Percentiles rank a stretch among this genome's conserved stretches.
Conservation (phyloP, 106 monocot species). For the Dendrobium chrysotoxum region DNA sequence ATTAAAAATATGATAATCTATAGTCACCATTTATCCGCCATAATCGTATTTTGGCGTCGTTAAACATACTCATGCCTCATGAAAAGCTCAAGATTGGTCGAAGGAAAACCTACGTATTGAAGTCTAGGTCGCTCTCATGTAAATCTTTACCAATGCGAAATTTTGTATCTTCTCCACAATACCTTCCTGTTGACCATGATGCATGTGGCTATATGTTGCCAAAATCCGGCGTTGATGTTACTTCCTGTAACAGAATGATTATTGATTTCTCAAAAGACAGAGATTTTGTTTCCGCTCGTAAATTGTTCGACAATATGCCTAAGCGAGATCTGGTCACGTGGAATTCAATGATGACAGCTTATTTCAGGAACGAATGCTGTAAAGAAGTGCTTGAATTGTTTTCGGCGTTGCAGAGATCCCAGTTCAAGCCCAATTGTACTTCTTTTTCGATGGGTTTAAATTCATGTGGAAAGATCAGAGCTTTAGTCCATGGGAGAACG, state of each 20-base stretch:
- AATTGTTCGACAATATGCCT: slow-evolving; percentile 49
- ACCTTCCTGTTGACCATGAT: neutral
- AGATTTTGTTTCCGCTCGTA: slow-evolving; percentile 13
- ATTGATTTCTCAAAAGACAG: neutral
- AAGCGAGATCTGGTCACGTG: slow-evolving; percentile 46
- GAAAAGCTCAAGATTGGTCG: slow-evolving; percentile 1
- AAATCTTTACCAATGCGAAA: neutral
- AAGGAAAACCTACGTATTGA: neutral
- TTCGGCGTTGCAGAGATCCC: slow-evolving; percentile 16
- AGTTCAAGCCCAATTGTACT: slow-evolving; percentile 22
- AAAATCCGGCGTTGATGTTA: neutral
- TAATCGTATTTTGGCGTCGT: neutral
- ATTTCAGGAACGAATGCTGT: slow-evolving; percentile 11
- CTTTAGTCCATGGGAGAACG: slow-evolving; percentile 24
- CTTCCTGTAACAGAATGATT: slow-evolving; percentile 19
- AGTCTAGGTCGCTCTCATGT: neutral
- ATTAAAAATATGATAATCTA: no score
- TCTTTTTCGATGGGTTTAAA: slow-evolving; percentile 36
- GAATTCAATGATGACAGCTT: slow-evolving; percentile 56
- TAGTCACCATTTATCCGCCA: no score
- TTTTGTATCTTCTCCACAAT: neutral
- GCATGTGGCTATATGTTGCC: neutral
- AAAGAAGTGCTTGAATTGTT: slow-evolving; percentile 23
- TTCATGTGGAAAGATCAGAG: slow-evolving; percentile 38
- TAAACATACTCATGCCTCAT: neutral